A percentile compares a stretch with the other conserved stretches of the same genome.
These are phyloP conservation scores for Pseudonectria foliicola DNA, from an alignment of 2,329 filamentous ascomycete species.

Conservation along the genomic window DNA sequence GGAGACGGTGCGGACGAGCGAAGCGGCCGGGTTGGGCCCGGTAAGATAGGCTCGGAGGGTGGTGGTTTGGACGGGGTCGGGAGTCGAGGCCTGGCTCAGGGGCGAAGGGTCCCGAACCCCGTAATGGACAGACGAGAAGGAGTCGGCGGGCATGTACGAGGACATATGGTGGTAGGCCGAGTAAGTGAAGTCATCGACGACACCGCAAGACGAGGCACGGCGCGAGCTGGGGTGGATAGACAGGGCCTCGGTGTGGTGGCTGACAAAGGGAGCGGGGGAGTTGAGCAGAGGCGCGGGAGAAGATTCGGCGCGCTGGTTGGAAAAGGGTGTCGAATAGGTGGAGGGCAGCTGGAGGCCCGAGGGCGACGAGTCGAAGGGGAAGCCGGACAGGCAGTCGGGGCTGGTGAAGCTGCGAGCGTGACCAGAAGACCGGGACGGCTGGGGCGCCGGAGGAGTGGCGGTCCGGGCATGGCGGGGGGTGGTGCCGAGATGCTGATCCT, in stretches of 20 bases:
- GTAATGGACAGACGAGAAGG: constrained; percentile 24
- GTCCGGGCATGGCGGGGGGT: constrained; percentile 37
- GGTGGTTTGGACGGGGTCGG: constrained; percentile 49
- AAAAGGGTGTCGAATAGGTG: constrained; percentile 28
- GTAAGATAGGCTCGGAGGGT: constrained; percentile 75
- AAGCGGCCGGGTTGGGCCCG: constrained; percentile 70
- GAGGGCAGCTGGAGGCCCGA: constrained; percentile 15
- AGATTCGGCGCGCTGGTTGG: constrained; percentile 23
- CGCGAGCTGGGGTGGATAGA: constrained; percentile 29
- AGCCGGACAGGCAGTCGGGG: constrained; percentile 45
- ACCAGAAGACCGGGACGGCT: constrained; percentile 31
- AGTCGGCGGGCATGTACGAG: constrained; percentile 21
- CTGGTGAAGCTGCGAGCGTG: constrained; percentile 56
- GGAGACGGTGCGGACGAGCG: constrained; percentile 72
- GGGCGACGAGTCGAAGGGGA: constrained; percentile 24
- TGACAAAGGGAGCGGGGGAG: constrained; percentile 54
- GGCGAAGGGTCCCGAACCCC: constrained; percentile 40
- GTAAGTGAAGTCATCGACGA: constrained; percentile 67
- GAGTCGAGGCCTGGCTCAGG: constrained; percentile 32
- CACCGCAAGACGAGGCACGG: constrained; percentile 59
- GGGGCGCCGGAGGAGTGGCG: constrained; percentile 21
- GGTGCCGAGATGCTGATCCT: constrained; percentile 70
- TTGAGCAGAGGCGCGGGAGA: constrained; percentile 50
- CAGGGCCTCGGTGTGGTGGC: constrained; percentile 21
- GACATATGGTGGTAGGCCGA: constrained; percentile 78